These are phyloP conservation scores for Lichtheimia hyalospora DNA, from an alignment of 371 early-diverging fungal species.

Conservation along the genomic window DNA sequence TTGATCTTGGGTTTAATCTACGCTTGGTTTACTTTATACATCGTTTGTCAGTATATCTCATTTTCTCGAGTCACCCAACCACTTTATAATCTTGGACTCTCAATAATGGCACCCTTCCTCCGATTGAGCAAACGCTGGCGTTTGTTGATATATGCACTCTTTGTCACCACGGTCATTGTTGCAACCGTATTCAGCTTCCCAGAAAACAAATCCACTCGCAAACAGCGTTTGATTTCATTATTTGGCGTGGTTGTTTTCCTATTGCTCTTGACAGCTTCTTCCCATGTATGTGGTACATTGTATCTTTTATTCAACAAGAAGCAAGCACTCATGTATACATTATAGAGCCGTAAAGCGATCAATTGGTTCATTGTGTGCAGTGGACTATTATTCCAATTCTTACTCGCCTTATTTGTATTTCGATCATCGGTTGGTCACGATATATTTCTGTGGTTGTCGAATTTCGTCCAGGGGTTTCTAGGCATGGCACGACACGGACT, in stretches of 20 bases:
- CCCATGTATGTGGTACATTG: slow-evolving; percentile 37
- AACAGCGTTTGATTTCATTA: slow-evolving; percentile 75
- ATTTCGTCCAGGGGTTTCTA: slow-evolving; percentile 69
- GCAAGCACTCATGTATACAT: not conserved
- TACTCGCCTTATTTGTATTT: slow-evolving; percentile 82
- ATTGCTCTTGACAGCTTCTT: slow-evolving; percentile 48
- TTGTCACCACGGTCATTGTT: slow-evolving; percentile 52
- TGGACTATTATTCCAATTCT: slow-evolving; percentile 76
- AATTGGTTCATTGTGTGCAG: slow-evolving; percentile 78
- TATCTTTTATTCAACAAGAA: not conserved
- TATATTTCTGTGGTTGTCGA: slow-evolving; percentile 76
- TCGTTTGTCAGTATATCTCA: slow-evolving; percentile 32
- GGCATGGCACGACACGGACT: slow-evolving; percentile 67
- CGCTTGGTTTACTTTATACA: slow-evolving; percentile 28
- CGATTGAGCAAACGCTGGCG: slow-evolving; percentile 12
- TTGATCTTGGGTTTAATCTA: slow-evolving; percentile 35
- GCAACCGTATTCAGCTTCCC: slow-evolving; percentile 61
- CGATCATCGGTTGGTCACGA: slow-evolving; percentile 72
- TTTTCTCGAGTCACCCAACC: slow-evolving; percentile 22
- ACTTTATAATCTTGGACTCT: slow-evolving; percentile 10
- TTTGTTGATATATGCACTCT: slow-evolving; percentile 21
- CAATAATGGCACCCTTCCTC: slow-evolving; percentile 17
- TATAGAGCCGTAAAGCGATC: slow-evolving; percentile 58
- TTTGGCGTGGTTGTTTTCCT: slow-evolving; percentile 69
- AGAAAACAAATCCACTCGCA: slow-evolving; percentile 58